Percentiles rank a stretch among this genome's conserved stretches.
phyloP scores from a whole-genome alignment of 208 protist species.

The Eutreptiella sp. region DNA sequence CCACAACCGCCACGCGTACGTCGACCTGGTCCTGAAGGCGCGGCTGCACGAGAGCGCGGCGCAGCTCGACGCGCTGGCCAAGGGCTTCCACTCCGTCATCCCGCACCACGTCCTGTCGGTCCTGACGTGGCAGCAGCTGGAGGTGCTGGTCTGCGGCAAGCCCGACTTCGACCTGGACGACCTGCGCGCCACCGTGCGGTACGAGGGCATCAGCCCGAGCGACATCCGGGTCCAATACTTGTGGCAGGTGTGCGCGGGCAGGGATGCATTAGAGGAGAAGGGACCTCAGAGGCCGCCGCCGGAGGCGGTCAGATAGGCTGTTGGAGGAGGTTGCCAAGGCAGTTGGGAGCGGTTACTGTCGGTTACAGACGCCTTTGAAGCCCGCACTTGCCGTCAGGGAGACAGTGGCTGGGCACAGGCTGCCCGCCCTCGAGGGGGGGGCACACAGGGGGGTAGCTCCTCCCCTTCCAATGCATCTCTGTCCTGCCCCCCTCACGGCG shows the following conservation, averaged over 20 bases:
- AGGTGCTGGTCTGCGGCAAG: conserved; percentile 75
- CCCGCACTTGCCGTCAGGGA: no score
- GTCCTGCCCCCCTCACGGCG: no score
- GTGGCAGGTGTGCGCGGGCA: conserved; percentile 50
- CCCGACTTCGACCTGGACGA: conserved; percentile 73
- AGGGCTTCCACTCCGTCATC: conserved; percentile 72
- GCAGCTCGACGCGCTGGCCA: conserved; percentile 63
- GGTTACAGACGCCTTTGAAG: no score
- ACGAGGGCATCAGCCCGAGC: conserved; percentile 66
- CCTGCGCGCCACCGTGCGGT: conserved; percentile 62
- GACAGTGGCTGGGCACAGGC: no score
- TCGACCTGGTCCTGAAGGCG: conserved; percentile 50
- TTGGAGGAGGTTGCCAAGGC: no score
- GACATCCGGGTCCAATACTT: conserved; percentile 74
- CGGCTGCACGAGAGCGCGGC: conserved; percentile 68
- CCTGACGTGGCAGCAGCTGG: conserved; percentile 71
- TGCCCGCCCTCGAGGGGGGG: no score
- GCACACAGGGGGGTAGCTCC: no score
- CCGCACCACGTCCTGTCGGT: conserved; percentile 69
- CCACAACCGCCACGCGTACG: conserved; percentile 63
- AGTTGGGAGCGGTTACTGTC: no score
- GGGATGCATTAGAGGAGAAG: no score
- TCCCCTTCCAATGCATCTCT: no score
- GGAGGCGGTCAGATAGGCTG: no score
- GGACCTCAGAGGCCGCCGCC: no score